phyloP scores from a whole-genome alignment of 805 yeast genomes.

The Grigorovia yakushimaensis region DNA sequence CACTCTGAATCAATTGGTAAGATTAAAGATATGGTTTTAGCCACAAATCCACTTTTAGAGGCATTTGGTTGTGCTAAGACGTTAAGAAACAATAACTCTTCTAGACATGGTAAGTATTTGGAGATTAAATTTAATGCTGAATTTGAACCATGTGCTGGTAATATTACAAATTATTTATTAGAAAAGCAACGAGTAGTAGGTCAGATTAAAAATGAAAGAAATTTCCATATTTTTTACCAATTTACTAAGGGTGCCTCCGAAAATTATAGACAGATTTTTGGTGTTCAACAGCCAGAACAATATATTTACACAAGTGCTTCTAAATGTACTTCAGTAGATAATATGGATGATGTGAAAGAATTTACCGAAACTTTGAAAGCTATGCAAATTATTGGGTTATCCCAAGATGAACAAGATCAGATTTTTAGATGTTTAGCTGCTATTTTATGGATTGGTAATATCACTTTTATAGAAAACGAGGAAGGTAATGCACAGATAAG shows the following conservation, averaged over 20 bases:
- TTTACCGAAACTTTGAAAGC: constrained; percentile 75
- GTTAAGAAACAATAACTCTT: constrained; percentile 92
- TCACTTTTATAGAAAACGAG: constrained; percentile 75
- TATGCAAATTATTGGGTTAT: constrained; percentile 78
- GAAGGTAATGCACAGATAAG: constrained; percentile 76
- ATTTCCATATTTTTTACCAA: constrained; percentile 95
- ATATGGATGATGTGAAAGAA: constrained; percentile 76
- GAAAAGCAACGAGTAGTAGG: constrained; percentile 97
- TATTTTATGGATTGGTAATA: constrained; percentile 89
- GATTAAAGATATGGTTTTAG: constrained; percentile 94
- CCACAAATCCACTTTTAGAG: constrained; percentile 96
- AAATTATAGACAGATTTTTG: constrained; percentile 69
- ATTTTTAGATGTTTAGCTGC: constrained; percentile 79
- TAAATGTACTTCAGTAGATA: constrained; percentile 75
- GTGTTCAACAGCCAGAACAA: constrained; percentile 90
- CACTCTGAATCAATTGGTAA: constrained; percentile 63
- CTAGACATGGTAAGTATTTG: constrained; percentile 92
- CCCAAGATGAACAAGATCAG: constrained; percentile 77
- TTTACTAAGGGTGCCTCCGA: constrained; percentile 87
- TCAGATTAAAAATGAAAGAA: constrained; percentile 85
- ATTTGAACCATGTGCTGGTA: constrained; percentile 89
- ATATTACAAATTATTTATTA: constrained; percentile 85
- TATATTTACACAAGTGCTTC: constrained; percentile 83
- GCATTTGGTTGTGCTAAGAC: constrained; percentile 98
- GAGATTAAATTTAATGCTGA: constrained; percentile 78